phyloP scores from a whole-genome alignment of 345 rosid species.

The Carallia brachiata region DNA sequence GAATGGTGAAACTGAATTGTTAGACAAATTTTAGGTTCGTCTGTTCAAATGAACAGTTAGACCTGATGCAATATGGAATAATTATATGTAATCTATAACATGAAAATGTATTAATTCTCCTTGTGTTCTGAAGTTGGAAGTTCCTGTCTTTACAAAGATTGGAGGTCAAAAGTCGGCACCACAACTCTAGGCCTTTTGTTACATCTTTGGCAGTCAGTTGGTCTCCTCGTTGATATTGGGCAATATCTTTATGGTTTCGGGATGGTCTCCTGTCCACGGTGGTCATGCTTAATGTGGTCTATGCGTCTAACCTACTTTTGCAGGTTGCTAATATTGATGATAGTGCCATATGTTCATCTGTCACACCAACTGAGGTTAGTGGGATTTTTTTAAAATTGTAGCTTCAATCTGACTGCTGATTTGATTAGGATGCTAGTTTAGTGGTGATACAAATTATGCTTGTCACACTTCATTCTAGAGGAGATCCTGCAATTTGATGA shows the following conservation, averaged over 20 bases:
- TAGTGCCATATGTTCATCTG: constrained; percentile 32
- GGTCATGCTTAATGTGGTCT: background rate
- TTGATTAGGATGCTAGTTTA: background rate
- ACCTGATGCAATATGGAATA: background rate
- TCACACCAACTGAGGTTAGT: constrained; percentile 67
- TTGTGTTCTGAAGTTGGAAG: no score
- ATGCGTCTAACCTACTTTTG: background rate
- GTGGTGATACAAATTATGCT: no score
- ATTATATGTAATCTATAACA: background rate
- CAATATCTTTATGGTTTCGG: no score
- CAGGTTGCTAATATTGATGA: constrained; percentile 47
- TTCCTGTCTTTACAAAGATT: no score
- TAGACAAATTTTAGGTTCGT: background rate
- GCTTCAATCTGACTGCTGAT: background rate
- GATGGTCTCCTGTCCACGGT: no score
- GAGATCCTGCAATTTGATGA: no score
- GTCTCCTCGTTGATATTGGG: no score
- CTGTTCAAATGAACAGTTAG: background rate
- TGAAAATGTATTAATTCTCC: no score
- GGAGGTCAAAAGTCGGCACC: no score
- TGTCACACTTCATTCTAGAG: no score
- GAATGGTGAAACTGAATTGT: background rate
- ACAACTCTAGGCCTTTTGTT: no score
- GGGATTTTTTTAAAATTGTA: constrained; percentile 2
- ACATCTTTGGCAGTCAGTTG: no score